These are phyloP conservation scores for Chrysosporium keratinophilum DNA, from an alignment of 2,329 filamentous ascomycete genomes.

Conservation along the genomic window DNA sequence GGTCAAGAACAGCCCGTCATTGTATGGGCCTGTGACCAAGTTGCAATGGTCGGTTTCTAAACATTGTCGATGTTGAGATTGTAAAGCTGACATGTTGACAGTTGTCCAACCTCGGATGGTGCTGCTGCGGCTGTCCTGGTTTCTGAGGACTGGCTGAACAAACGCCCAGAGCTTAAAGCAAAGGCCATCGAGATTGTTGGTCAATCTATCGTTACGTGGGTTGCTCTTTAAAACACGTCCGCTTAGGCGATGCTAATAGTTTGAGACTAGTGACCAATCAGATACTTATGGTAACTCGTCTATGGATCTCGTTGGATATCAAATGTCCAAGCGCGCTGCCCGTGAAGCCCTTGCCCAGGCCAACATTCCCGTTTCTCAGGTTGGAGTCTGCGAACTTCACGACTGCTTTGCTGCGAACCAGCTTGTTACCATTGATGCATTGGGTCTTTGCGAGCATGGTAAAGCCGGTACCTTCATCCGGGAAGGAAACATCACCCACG, in stretches of 20 bases:
- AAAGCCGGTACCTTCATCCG: conserved; percentile 20
- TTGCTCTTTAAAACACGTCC: neutral
- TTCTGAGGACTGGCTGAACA: conserved; percentile 17
- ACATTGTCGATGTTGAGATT: neutral
- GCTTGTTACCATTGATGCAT: conserved; percentile 20
- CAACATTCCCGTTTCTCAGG: conserved; percentile 14
- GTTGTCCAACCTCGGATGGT: conserved; percentile 17
- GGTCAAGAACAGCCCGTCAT: conserved; percentile 15
- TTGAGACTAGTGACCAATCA: conserved; percentile 12
- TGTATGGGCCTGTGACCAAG: conserved; percentile 16
- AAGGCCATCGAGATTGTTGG: conserved; percentile 19
- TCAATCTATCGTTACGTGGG: conserved; percentile 17
- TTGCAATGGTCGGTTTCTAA: conserved; percentile 12
- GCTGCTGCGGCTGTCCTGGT: conserved; percentile 19
- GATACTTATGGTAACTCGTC: conserved; percentile 15
- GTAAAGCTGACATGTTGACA: neutral
- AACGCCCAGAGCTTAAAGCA: conserved; percentile 14
- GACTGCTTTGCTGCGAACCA: conserved; percentile 26
- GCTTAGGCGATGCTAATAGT: neutral
- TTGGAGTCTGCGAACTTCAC: conserved; percentile 23
- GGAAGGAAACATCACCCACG: conserved; percentile 20
- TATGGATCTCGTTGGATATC: conserved; percentile 24
- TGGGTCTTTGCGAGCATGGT: conserved; percentile 20
- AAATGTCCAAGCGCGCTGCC: conserved; percentile 23
- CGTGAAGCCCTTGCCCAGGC: conserved; percentile 20